These are phyloP conservation scores for Cercospora berteroae DNA, from an alignment of 2,329 filamentous ascomycete species.

Conservation along the genomic window DNA sequence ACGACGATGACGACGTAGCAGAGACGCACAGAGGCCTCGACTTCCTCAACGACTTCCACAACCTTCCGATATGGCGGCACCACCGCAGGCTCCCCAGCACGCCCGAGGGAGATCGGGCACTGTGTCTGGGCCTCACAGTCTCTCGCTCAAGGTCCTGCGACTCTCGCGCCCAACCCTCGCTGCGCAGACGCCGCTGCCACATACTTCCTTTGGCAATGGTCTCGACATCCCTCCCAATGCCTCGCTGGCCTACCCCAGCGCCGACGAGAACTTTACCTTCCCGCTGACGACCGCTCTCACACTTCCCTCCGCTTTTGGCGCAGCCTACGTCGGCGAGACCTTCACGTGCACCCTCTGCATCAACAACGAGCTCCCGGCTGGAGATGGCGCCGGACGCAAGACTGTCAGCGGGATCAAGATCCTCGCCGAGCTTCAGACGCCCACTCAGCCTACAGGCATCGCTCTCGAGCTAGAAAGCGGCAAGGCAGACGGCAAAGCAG, in stretches of 20 bases:
- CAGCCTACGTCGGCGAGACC: slow-evolving; percentile 90
- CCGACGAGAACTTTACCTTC: slow-evolving; percentile 50
- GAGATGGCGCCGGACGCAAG: slow-evolving; percentile 43
- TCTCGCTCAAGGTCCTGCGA: slow-evolving; percentile 80
- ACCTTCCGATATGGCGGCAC: neutral
- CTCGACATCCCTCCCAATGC: slow-evolving; percentile 58
- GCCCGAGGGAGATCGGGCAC: slow-evolving; percentile 41
- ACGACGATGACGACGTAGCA: neutral
- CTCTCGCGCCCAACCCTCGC: slow-evolving; percentile 79
- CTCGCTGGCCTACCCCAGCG: slow-evolving; percentile 69
- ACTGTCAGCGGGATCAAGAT: slow-evolving; percentile 74
- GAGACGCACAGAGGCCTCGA: neutral
- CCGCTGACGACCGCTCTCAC: slow-evolving; percentile 66
- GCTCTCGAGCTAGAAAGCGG: slow-evolving; percentile 53
- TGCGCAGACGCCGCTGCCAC: slow-evolving; percentile 63
- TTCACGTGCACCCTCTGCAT: slow-evolving; percentile 93
- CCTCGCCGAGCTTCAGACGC: slow-evolving; percentile 92
- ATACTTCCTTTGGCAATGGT: slow-evolving; percentile 48
- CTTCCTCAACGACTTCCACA: neutral
- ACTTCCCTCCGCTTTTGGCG: slow-evolving; percentile 86
- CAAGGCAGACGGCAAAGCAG: slow-evolving; percentile 46
- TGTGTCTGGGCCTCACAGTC: slow-evolving; percentile 62
- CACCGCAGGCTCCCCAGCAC: slow-evolving; percentile 31
- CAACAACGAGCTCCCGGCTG: slow-evolving; percentile 70
- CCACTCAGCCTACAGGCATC: slow-evolving; percentile 62